Conservation (phyloP, 2,329 filamentous ascomycete species). For the Fusarium sp. region DNA sequence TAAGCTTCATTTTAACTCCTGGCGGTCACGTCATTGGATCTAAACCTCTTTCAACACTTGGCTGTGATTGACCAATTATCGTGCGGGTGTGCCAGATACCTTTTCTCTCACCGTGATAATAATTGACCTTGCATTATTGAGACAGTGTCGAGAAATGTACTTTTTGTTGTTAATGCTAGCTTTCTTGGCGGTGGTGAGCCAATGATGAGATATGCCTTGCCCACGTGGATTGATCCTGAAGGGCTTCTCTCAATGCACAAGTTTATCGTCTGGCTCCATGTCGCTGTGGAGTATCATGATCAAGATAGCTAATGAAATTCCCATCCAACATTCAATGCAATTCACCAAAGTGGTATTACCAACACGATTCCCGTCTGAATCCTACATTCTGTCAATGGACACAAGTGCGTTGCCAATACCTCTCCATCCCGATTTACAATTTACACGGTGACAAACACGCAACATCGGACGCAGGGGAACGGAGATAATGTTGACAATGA, state of each 20-base stretch:
- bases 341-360: background rate
- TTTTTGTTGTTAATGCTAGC: background rate
- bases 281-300: background rate
- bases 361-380: background rate
- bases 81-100: background rate
- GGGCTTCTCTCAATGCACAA: background rate
- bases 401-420: too few species aligned
- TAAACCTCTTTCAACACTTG: background rate
- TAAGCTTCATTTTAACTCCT: background rate
- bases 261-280: background rate
- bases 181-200: background rate
- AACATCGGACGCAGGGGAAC: too few species aligned
- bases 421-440: too few species aligned
- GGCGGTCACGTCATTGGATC: background rate
- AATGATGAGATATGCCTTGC: rapidly evolving
- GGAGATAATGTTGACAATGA: too few species aligned
- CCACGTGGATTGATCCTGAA: background rate
- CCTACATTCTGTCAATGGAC: too few species aligned
- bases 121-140: background rate
- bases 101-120: background rate
- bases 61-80: background rate
- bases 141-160: background rate
- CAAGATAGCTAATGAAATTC: background rate
- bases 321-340: rapidly evolving
- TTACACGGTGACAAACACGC: too few species aligned